These are phyloP conservation scores for Candida verbasci DNA, from an alignment of 805 yeast genomes.

Conservation along the genomic window DNA sequence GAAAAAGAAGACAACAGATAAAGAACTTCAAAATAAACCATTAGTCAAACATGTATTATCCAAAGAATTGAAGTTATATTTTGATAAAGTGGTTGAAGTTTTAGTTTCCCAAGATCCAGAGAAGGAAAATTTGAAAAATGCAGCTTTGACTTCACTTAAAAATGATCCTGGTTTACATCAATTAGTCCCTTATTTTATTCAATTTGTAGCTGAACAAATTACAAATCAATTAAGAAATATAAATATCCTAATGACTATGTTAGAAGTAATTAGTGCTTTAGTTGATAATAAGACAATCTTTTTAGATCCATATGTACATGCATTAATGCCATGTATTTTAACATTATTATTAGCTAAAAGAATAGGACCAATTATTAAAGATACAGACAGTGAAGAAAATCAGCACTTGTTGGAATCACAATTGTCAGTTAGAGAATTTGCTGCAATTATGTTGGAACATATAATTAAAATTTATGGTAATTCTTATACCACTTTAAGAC, in stretches of 20 bases:
- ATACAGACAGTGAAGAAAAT: conserved; percentile 23
- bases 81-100: conserved; percentile 84
- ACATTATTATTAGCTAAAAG: conserved; percentile 86
- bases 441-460: conserved; percentile 76
- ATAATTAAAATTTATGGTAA: conserved; percentile 79
- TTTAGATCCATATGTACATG: conserved; percentile 93
- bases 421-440: conserved; percentile 76
- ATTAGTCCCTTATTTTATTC: conserved; percentile 92
- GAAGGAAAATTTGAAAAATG: conserved; percentile 58
- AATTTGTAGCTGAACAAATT: conserved; percentile 92
- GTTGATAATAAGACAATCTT: conserved; percentile 80
- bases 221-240: conserved; percentile 79
- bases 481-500: conserved; percentile 82
- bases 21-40: conserved; percentile 70
- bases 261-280: conserved; percentile 83
- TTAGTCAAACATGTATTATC: conserved; percentile 92
- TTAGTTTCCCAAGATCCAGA: conserved; percentile 54
- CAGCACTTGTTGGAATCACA: conserved; percentile 30
- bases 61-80: conserved; percentile 88
- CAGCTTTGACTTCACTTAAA: conserved; percentile 80
- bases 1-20: conserved; percentile 29
- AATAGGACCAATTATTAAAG: conserved; percentile 55
- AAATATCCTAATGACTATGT: conserved; percentile 70
- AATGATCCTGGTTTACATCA: conserved; percentile 97
- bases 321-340: conserved; percentile 92